Conservation (phyloP, 73 alveolate species). For the Paramecium sonneborni region DNA sequence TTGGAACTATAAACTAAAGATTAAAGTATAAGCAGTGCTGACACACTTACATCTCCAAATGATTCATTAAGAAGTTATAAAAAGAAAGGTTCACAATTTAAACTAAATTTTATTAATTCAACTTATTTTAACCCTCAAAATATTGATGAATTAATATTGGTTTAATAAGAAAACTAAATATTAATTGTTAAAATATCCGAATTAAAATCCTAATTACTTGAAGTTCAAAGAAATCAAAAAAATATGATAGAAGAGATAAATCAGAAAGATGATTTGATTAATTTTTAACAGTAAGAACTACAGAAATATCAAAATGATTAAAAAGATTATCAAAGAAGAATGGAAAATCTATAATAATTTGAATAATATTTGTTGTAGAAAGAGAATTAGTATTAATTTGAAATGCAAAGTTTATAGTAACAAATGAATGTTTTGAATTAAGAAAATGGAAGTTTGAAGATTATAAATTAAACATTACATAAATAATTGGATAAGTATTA, state of each 20-base stretch:
- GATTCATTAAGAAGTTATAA: constrained; percentile 8
- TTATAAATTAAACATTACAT: neutral
- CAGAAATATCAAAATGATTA: neutral
- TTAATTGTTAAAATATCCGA: neutral
- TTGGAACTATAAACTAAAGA: neutral
- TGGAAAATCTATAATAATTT: neutral
- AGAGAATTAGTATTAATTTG: neutral
- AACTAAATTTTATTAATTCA: neutral
- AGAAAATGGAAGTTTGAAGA: neutral
- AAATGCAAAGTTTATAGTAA: neutral
- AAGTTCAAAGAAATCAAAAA: neutral
- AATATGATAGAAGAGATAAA: neutral
- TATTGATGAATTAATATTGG: neutral
- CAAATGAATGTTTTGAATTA: neutral
- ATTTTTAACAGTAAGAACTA: neutral
- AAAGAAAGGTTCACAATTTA: neutral
- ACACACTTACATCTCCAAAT: neutral
- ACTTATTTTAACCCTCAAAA: neutral
- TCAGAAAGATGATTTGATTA: neutral
- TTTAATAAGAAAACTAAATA: neutral
- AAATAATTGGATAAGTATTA: neutral
- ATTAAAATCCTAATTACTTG: neutral
- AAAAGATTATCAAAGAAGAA: neutral
- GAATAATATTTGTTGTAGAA: neutral
- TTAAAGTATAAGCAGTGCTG: neutral